Base-by-base conservation (phyloP, 257 asterid species). In the Knoxia roxburghii region DNA sequence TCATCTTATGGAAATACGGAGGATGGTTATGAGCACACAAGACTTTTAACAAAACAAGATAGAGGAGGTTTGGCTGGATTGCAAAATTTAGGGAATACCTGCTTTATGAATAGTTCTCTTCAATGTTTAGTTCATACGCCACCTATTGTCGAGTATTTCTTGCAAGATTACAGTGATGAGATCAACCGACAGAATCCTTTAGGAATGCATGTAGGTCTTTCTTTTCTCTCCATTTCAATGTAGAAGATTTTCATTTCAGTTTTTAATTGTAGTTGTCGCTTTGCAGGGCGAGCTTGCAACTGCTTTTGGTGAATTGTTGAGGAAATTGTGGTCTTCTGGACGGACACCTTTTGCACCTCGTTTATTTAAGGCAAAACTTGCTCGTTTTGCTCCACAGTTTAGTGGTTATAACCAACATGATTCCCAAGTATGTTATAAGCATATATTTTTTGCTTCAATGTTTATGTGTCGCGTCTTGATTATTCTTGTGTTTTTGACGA, bases 361-460 rank as follows among this genome's bases (percentile, higher is more conserved):
- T 68, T 86, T 75, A 58, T 94, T 94, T 77, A 94, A 94, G 83
- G 89, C 89, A 57, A 88, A 84, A 79, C 97, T 94, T 80, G 84
- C 90, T 57, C 94, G 96, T 58, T 94, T 94, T 79, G 99, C 99
- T 73, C 99, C 99, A n/a, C 97, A 88, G 74, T 94, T 94, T 79
- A 88, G 95, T 68, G 99, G 99, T 33, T 90, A 94, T 80, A 94
- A 94, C 83, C 99, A 94, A 81, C 96, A 94, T 78, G 99, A 94
- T 77, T 88, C 97, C 14, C 99, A 94, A 95, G 99, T 88, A 73
- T 26, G 77, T 79, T 48, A 66, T 35, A 24, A 21, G 11, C 12
- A 18, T 68, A 53, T 35, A 30, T 13, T 60, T n/a, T 60, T 60
- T 37, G 32, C 49, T 35, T 4, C 49, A 35, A 23, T 7, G 14